These are phyloP conservation scores for Malassezia furfur DNA, from an alignment of 1,284 basidiomycete species.

Conservation along the genomic window DNA sequence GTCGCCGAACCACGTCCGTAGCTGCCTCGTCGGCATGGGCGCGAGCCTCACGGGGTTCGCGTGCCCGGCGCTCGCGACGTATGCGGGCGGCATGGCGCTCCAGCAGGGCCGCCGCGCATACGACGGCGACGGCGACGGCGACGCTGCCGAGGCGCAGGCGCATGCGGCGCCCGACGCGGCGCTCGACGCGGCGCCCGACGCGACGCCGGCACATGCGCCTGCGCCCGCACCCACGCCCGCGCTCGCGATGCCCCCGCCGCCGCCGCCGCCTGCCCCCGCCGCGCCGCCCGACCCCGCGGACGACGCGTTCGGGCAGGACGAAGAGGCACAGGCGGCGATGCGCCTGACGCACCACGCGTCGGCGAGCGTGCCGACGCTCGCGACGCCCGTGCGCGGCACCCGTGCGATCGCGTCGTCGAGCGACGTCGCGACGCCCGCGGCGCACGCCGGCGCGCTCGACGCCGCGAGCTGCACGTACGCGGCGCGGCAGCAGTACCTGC, in stretches of 20 bases:
- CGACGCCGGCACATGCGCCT: not conserved
- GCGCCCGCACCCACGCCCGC: conserved; percentile 1
- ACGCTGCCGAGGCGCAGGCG: too few relatives aligned
- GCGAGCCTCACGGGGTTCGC: conserved; percentile 67
- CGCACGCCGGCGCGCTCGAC: not conserved
- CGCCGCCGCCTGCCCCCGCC: conserved; percentile 3
- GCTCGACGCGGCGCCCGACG: too few relatives aligned
- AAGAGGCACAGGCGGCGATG: not conserved
- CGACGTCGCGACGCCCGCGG: conserved; percentile 1
- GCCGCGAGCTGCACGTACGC: conserved; percentile 15
- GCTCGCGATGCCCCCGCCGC: conserved; percentile 20
- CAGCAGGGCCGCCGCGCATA: conserved; percentile 59
- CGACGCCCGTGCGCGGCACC: not conserved
- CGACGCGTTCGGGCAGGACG: conserved; percentile 7
- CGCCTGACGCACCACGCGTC: not conserved
- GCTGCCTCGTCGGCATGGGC: conserved; percentile 76
- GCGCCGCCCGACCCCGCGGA: not conserved
- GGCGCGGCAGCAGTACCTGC: conserved; percentile 33
- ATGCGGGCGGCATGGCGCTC: conserved; percentile 72
- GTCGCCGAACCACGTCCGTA: conserved; percentile 49
- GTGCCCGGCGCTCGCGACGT: conserved; percentile 63
- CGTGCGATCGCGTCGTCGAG: not conserved
- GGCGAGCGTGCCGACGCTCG: not conserved
- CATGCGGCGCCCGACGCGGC: too few relatives aligned
- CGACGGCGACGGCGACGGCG: not conserved